Evolutionary conservation across 257 asterid species (phyloP), one percentile per base, ranked within the genome.

Genomic region (Nicotiana noctiflora): DNA sequence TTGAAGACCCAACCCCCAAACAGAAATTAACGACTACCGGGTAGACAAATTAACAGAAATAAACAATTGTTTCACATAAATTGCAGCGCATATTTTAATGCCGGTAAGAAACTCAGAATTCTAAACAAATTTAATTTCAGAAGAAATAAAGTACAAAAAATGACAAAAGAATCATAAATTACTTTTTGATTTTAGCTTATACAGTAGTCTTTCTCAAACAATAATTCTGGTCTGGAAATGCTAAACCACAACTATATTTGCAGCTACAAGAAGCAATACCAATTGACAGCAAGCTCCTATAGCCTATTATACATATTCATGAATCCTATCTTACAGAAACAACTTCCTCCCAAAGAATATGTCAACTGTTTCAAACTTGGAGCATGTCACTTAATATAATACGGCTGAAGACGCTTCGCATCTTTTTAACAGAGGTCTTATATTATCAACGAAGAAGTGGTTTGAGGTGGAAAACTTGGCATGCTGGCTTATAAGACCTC

Each of bases 401-500:
- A 79, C 79, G 81, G 80, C 76, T 64, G 68, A 49, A 11, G 83
- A 78, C 34, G 76, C 80, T n/a, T 74, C 21, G 76, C 27, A 55
- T 65, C 76, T 61, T 81, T 79, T 78, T 19, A 68, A 76, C 56
- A 62, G 51, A 5, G 32, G 25, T 56, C 49, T n/a, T 51, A 14
- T 9, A 18, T 31, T 25, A 83, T 52, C 60, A 84, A 90, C 87
- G 87, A 32, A 86, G 91, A 85, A 81, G 85, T 49, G 97, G 81
- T 83, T 90, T 94, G 78, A 92, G 96, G 88, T 92, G 98, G 89
- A 94, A 94, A 84, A 94, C 84, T 88, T 94, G 98, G 90, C 98
- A 94, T 77, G 89, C 81, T 15, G 96, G 82, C 86, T 89, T 89
- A 81, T 87, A 89, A 0, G 93, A 85, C 70, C 84, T 89, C 90